Base-by-base conservation (phyloP, 495 filamentous ascomycete species). In the Amniculicola lignicola region DNA sequence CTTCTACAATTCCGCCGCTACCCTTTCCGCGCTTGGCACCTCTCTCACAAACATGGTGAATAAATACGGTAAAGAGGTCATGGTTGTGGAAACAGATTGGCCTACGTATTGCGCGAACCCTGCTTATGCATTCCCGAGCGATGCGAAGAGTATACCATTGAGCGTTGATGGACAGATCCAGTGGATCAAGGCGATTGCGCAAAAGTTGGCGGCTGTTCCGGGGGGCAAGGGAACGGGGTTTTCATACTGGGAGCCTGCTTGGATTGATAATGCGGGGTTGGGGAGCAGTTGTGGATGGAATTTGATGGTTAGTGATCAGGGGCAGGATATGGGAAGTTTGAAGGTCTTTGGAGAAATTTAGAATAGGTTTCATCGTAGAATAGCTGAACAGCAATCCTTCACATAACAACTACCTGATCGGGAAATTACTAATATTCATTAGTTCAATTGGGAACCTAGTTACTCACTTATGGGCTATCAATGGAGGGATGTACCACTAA, bases 71-170 rank as follows among this genome's bases (percentile, higher is more conserved):
- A 77, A 77, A 57, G 69, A 72, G 3, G 21, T 77, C 16, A 68
- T 71, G 21, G 71, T 77, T 19, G 72, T 72, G 14, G 75, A 77
- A 57, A 77, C 75, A 22, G 69, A 77, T 54, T 77, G 70, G 59
- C 74, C 73, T 23, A 69, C 67, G 19, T 63, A 67, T 18, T 77
- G 73, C 47, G 42, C 54, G 14, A 68, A 67, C 31, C 71, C 70
- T 7, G 23, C 58, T 19, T 67, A 62, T 37, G 66, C 68, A 15
- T 71, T 70, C 10, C 69, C 68, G 27, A 58, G 66, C 9, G 55
- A 62, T 50, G 61, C 61, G 54, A 70, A 72, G 16, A 55, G 54
- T 25, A 70, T 76, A 25, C 69, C 74, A 1, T 62, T 72, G 22
- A 64, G 54, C 24, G 63, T 70, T 23, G 53, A 56, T 22, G 74